These are phyloP conservation scores for Magnusiomyces fungicola DNA, from an alignment of 1,139 yeast genomes.

Conservation along the genomic window DNA sequence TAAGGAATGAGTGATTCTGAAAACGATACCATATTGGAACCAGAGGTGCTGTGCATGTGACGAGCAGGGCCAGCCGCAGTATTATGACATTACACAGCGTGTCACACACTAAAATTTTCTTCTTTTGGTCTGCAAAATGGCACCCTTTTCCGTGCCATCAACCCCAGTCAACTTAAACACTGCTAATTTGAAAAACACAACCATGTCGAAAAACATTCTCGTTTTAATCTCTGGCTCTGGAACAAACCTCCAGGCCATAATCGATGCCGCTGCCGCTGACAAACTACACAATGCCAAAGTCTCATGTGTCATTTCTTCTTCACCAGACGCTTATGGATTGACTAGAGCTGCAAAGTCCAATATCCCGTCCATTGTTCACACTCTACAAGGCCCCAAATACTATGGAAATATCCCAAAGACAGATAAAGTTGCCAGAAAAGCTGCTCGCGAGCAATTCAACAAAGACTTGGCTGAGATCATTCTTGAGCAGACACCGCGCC, in stretches of 20 bases:
- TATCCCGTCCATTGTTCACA: slow-evolving; percentile 66
- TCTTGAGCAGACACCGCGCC: slow-evolving; percentile 38
- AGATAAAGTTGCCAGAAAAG: slow-evolving; percentile 45
- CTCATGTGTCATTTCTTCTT: slow-evolving; percentile 75
- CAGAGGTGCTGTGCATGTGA: no score
- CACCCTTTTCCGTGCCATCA: no score
- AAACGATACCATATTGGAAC: no score
- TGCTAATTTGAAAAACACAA: no score
- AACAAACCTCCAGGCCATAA: slow-evolving; percentile 85
- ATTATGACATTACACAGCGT: not conserved
- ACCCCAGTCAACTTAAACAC: no score
- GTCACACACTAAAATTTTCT: no score
- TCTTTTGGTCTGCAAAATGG: no score
- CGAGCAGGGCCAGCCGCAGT: no score
- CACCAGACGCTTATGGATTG: slow-evolving; percentile 75
- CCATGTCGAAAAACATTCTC: slow-evolving; percentile 37
- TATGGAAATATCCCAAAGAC: slow-evolving; percentile 68
- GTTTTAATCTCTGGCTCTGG: slow-evolving; percentile 95
- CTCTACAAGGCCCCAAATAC: slow-evolving; percentile 51
- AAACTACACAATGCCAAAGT: slow-evolving; percentile 48
- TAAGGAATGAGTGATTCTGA: no score
- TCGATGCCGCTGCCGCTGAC: slow-evolving; percentile 54
- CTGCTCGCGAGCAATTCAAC: slow-evolving; percentile 66
- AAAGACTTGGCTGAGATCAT: slow-evolving; percentile 66
- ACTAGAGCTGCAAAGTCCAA: slow-evolving; percentile 61